Base-by-base conservation (phyloP, 1,284 basidiomycete genomes). In the Paramarasmius palmivorus region DNA sequence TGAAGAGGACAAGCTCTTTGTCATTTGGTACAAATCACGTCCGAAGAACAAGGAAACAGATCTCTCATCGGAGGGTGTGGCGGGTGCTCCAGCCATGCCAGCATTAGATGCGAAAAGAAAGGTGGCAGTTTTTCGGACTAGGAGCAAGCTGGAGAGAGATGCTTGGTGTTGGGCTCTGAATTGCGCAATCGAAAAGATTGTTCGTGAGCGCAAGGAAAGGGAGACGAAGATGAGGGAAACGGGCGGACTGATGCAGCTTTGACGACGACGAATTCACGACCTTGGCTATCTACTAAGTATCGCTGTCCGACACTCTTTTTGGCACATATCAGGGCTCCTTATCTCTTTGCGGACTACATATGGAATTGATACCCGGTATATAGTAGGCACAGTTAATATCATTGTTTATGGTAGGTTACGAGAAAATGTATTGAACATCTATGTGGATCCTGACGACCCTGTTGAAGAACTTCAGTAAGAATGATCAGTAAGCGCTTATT, bases 111-210 rank as follows among this genome's bases (percentile, higher is more conserved):
- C 78, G 44, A 86, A 86, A 65, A 74, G 83, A 56, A 87, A 86
- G 64, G 62, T 84, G 55, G 65, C 82, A 19, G 78, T 92, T 4
- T 88, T 90, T 62, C 81, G 85, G 54, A 86, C 90, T 45, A 75
- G 92, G 65, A 92, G 84, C 66, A 84, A 82, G 65, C 71, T 93
- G 41, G 93, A 95, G 68, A 74, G 92, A 25, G 92, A 95, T 66
- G 78, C 87, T 22, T 95, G 92, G 93, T 92, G 91, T 63, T 93
- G 89, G 83, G 90, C 89, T 15, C 70, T 95, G 60, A 89, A 88
- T 59, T 79, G 78, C 50, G 92, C 93, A 73, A 91, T 94, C 54
- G 92, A 95, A 69, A 88, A 83, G 68, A 68, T 88, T 7, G 78
- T 80, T 49, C 73, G 86, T 64, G 69, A 68, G n/a, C 78, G 81